A percentile compares a stretch with the other conserved stretches of the same genome.
These are phyloP conservation scores for Thecamonas trahens DNA, from an alignment of 78 protist species.

Conservation along the genomic window DNA sequence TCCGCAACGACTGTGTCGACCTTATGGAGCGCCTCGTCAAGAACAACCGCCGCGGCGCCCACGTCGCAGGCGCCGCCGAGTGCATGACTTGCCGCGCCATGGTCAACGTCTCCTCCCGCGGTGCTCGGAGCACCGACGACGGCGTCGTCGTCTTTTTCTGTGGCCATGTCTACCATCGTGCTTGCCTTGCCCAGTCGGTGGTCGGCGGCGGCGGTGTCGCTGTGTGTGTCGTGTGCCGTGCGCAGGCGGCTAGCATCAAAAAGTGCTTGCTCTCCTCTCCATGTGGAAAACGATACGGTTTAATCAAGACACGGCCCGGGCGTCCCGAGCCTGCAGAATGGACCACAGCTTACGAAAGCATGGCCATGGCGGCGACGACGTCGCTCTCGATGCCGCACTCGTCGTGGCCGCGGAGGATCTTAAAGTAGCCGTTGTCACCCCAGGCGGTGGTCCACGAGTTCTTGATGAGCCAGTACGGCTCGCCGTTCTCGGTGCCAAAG, in stretches of 20 bases:
- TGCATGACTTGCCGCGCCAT: not conserved
- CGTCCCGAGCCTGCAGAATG: no score
- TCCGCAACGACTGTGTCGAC: conserved; percentile 54
- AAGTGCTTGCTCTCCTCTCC: no score
- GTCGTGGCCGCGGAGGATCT: conserved; percentile 43
- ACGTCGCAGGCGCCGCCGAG: no score
- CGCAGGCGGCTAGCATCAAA: no score
- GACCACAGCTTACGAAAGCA: no score
- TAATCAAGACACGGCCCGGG: no score
- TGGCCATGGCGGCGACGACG: conserved; percentile 2
- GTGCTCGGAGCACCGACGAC: not conserved
- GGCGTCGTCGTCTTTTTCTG: not conserved
- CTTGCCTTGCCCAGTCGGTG: no score
- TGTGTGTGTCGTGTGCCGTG: no score
- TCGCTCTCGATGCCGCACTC: conserved; percentile 68
- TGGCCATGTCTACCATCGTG: not conserved
- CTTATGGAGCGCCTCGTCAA: conserved; percentile 5
- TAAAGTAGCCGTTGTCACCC: conserved; percentile 69
- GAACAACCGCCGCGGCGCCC: not conserved
- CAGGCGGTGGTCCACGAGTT: conserved; percentile 75
- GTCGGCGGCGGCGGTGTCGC: no score
- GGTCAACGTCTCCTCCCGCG: no score
- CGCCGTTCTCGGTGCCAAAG: conserved; percentile 55
- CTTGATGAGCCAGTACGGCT: conserved; percentile 56
- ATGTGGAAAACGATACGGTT: no score